Evolutionary conservation across 805 yeast species (phyloP), one percentile per base, ranked within the genome.

Genomic region (Pichia pseudocactophila): DNA sequence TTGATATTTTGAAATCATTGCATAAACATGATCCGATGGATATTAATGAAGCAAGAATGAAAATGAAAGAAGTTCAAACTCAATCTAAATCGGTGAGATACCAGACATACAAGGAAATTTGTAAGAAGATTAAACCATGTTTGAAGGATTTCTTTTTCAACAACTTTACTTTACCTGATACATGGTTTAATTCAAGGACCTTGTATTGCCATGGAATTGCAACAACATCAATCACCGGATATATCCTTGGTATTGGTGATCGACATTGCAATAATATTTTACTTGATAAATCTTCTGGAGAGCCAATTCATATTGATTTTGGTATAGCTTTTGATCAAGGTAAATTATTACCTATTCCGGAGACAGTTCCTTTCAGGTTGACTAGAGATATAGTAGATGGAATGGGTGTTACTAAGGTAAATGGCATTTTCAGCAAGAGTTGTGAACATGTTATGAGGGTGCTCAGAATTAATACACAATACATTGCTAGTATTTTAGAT

Each of bases 271-370:
- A 88, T 58, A 92, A 92, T 58, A 81, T 92, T 31, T 61, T 92
- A 37, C 56, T 92, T n/a, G 97, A 92, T 58, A 69, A 70, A 38
- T 55, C 59, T n/a, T 72, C 85, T 0, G 97, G 97, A 0, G 96
- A 89, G 52, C 95, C 96, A 0, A 80, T 92, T 20, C 98, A 94
- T 58, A 94, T 92, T 51, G 99, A 92, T 60, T 65, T 92, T 15
- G 99, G 98, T 0, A 89, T 92, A 36, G 94, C 97, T 0, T 92
- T 92, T 65, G 98, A 92, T 58, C 96, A 88, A 54, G 98, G 97
- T 0, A 79, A 74, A 52, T 63, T 78, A 12, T 65, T 92, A 32
- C 81, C 90, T 0, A 74, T 90, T 8, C 98, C 99, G 0, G 99
- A 92, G 55, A 71, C 83, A 0, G 95, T 94, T 6, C 98, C 99